Base-by-base conservation (phyloP, 768 basidiomycete species). In the Lactarius vividus region DNA sequence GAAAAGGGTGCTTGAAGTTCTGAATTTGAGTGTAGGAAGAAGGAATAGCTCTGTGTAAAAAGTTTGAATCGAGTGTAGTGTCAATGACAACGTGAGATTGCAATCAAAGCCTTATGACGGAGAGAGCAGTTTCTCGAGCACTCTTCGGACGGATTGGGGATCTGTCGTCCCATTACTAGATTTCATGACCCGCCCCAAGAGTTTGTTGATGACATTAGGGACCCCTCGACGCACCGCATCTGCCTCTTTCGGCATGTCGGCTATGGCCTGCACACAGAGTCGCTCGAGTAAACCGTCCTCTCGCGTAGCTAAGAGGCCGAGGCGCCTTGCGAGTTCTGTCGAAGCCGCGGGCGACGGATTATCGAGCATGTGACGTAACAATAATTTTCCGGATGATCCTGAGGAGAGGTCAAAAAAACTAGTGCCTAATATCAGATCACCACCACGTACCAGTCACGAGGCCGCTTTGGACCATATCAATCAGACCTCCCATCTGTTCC, bases 161-260 rank as follows among this genome's bases (percentile, higher is more conserved):
- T 96, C 88, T 16, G 88, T 92, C 54, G 85, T 82, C 18, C 96
- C 96, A 64, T 84, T 79, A 68, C 87, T 91, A 58, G 83, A 75
- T 75, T 87, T 88, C 92, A 98, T 95, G 33, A 96, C 91, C 71
- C 84, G 81, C 0, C 95, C 95, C 1, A 96, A 81, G 53, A 98
- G 80, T 67, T 88, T 88, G 78, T 91, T 91, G 44, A 95, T 69
- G 6, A 92, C 92, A 65, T 88, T 89, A n/a, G 76, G 76, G 61
- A 89, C 88, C 0, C 96, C 95, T 20, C 78, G 78, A 18, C 83
- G 82, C 44, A 89, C 82, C 20, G 85, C 88, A 4, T 81, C 80
- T 2, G 82, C 86, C 72, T 94, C 91, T 46, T 79, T 76, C 0
- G 92, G 92, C 54, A 92, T 78, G 1, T 81, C 81, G 13, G 77